A percentile compares a stretch with the other conserved stretches of the same genome.
Evolutionary conservation across 2,329 filamentous ascomycete genomes (phyloP).

Genomic region (Pseudogymnoascus sp.): DNA sequence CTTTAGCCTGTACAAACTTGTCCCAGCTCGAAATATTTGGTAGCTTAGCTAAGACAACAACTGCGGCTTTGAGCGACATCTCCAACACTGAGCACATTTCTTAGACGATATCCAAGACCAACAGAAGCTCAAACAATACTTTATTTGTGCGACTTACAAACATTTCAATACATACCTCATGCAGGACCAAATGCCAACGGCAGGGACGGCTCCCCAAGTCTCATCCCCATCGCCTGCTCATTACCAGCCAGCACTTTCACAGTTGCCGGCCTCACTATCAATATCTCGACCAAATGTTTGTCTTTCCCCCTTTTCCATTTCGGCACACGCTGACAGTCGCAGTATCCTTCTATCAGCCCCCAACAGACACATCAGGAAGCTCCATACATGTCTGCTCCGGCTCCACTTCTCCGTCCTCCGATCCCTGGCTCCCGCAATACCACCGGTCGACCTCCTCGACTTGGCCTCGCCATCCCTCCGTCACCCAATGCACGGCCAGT

Average conservation of each 20-base stretch:
- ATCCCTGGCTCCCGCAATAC: slow-evolving; percentile 30
- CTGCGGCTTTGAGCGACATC: neutral
- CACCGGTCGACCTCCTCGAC: slow-evolving; percentile 32
- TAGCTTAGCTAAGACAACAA: neutral
- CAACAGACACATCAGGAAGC: slow-evolving; percentile 16
- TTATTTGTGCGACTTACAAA: neutral
- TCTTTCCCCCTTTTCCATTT: neutral
- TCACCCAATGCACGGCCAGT: slow-evolving; percentile 79
- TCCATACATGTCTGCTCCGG: slow-evolving; percentile 30
- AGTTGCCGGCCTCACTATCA: neutral
- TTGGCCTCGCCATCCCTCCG: slow-evolving; percentile 84
- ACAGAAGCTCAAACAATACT: neutral
- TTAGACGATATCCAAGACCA: neutral
- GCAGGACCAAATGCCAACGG: slow-evolving; percentile 4
- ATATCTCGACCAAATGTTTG: slow-evolving; percentile 10
- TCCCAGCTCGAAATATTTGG: neutral
- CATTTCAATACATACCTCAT: neutral
- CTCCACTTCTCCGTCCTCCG: slow-evolving; percentile 32
- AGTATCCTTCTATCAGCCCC: slow-evolving; percentile 13
- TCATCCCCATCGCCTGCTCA: slow-evolving; percentile 6
- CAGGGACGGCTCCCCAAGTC: neutral
- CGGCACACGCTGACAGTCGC: neutral
- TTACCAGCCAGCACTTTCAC: neutral
- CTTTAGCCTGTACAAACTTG: neutral
- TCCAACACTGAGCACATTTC: neutral